Evolutionary conservation across 129 eudicot genomes (phyloP), one percentile per base, ranked within the genome.

Genomic region (Calendula officinalis): DNA sequence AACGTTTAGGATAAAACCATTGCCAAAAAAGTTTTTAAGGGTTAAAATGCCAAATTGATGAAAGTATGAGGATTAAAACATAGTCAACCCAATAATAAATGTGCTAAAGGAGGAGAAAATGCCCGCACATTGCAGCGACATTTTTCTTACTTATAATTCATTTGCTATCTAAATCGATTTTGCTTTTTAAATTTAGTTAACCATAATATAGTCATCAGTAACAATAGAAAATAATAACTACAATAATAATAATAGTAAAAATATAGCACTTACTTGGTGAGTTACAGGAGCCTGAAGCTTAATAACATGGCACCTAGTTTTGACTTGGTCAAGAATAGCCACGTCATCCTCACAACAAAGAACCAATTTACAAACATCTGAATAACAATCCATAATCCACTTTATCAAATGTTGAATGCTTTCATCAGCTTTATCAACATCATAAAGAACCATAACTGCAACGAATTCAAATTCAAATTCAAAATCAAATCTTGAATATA

Each of bases 321-420:
- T 88, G 5, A 88, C 92, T 7, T 84, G 68, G 57, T 82, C 86
- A 59, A 88, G 80, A 41, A 88, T 72, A 32, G 69, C 74, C 1
- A 47, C 66, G 67, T 88, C 96, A 69, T 84, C 89, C 68, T 88
- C 89, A 63, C 96, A 84, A 75, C 92, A 84, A 33, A 88, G 81
- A 30, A 88, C 71, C 44, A 88, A 79, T 60, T 84, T 88, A 71
- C 96, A 88, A 69, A 80, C 81, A 69, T 88, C 96, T 0, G 96
- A 79, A 57, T 88, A 88, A 74, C 92, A 84, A 66, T 88, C 96
- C 89, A 88, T 88, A 48, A 88, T 84, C 96, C 92, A 84, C 60
- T 88, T 88, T 39, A 88, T 80, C 41, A 88, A 77, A 77, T 88
- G 91, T 63, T 88, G 96, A 65, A 82, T 78, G 78, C 77, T 88